Percentiles rank a stretch among this genome's conserved stretches.
phyloP scores from a whole-genome alignment of 192 early-diverging fungal species.

The Gryganskiella cystojenkinii region DNA sequence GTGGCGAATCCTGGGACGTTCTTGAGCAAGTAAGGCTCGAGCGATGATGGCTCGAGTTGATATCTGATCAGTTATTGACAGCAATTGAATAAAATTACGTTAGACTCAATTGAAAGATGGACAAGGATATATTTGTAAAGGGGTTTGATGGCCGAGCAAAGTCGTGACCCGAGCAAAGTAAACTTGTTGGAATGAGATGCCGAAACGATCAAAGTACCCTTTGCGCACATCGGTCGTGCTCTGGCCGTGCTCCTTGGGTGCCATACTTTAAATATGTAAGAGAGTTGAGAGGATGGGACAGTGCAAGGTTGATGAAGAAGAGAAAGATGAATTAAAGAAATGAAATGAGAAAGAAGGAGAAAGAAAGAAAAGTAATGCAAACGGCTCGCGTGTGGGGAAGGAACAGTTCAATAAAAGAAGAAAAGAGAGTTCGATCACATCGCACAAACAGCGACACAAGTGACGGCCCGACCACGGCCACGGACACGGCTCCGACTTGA shows the following conservation, averaged over 20 bases:
- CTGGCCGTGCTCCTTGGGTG: slow-evolving; percentile 47
- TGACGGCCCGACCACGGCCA: no score
- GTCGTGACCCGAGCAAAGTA: no score
- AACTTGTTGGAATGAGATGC: no score
- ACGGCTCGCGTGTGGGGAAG: no score
- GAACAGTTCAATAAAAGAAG: no score
- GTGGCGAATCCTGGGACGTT: slow-evolving; percentile 61
- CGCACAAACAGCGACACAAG: no score
- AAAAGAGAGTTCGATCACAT: no score
- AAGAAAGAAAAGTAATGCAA: neutral
- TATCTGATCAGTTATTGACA: slow-evolving; percentile 6
- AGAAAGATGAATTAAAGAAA: neutral
- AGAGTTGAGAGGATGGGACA: neutral
- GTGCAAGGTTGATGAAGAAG: neutral
- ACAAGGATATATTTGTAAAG: neutral
- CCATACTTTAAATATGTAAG: no score
- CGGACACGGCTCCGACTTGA: no score
- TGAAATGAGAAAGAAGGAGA: neutral
- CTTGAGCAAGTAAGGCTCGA: slow-evolving; percentile 70
- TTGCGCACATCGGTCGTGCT: slow-evolving; percentile 44
- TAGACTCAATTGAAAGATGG: neutral
- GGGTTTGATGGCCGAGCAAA: neutral
- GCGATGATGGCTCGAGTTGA: slow-evolving; percentile 67
- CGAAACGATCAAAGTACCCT: slow-evolving; percentile 12
- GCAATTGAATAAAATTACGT: neutral